phyloP scores from a whole-genome alignment of 2,329 filamentous ascomycete genomes.

The Trichoderma harzianum region DNA sequence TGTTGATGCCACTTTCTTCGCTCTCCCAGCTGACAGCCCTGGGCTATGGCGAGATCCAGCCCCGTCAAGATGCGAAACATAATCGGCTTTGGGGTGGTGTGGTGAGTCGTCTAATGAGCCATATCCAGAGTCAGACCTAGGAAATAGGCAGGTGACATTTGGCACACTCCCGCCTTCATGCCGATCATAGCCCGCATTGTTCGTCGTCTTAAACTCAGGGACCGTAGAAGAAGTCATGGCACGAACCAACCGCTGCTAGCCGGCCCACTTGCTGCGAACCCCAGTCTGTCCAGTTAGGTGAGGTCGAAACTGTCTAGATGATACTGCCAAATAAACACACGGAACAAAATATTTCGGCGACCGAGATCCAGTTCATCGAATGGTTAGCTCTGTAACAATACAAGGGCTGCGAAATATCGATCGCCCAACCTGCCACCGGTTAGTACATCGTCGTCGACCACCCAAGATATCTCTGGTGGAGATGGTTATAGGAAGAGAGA shows the following conservation, averaged over 20 bases:
- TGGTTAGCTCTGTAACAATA: not conserved
- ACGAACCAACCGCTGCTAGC: not conserved
- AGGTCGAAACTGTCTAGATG: not conserved
- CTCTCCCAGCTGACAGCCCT: not conserved
- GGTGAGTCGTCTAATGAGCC: slow-evolving; percentile 24
- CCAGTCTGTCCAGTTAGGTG: not conserved
- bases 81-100: not conserved
- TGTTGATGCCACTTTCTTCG: not conserved
- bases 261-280: not conserved
- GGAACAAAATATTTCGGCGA: not conserved
- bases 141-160: slow-evolving; percentile 17
- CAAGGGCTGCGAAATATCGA: not conserved
- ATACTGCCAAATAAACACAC: not conserved
- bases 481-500: slow-evolving; percentile 1
- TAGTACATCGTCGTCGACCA: not conserved
- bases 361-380: not conserved
- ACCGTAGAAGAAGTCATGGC: slow-evolving; percentile 12
- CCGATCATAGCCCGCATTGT: slow-evolving; percentile 4
- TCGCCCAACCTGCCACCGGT: not conserved
- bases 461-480: not conserved
- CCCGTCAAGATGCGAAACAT: slow-evolving; percentile 10
- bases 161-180: not conserved
- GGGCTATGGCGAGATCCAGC: slow-evolving; percentile 12
- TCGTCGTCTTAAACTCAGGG: not conserved
- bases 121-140: slow-evolving; percentile 31